Conservation (phyloP, 768 basidiomycete genomes). For the Sutorius australiensis region DNA sequence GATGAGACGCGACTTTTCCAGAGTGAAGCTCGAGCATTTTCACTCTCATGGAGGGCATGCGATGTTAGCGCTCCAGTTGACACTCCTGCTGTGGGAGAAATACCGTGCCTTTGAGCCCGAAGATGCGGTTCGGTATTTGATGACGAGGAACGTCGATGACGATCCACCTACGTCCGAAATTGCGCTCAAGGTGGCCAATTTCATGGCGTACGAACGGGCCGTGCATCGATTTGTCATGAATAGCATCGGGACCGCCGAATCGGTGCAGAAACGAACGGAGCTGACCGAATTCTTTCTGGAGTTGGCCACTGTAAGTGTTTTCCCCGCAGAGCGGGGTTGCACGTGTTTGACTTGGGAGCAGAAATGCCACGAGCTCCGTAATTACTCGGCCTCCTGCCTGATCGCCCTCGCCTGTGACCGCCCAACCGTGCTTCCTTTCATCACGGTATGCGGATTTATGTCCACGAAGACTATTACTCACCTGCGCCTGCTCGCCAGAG, state of each 20-base stretch:
- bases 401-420: slow-evolving; percentile 42
- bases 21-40: slow-evolving; percentile 33
- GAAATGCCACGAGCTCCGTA: slow-evolving; percentile 44
- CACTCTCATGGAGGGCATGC: slow-evolving; percentile 35
- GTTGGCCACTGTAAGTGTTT: slow-evolving; percentile 36
- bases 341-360: slow-evolving; percentile 19
- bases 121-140: slow-evolving; percentile 41
- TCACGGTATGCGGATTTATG: slow-evolving; percentile 14
- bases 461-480: not conserved
- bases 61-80: slow-evolving; percentile 46
- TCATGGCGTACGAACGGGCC: slow-evolving; percentile 35
- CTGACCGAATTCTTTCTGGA: slow-evolving; percentile 44
- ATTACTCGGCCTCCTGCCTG: slow-evolving; percentile 42
- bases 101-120: slow-evolving; percentile 41
- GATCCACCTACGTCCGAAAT: slow-evolving; percentile 26
- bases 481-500: slow-evolving; percentile 10
- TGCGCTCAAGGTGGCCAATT: slow-evolving; percentile 25
- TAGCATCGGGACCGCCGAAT: slow-evolving; percentile 23
- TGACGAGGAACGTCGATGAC: slow-evolving; percentile 29
- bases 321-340: not conserved
- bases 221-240: slow-evolving; percentile 44
- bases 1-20: slow-evolving; percentile 24
- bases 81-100: slow-evolving; percentile 34
- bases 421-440: slow-evolving; percentile 34
- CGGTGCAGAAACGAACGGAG: slow-evolving; percentile 19